These are phyloP conservation scores for Saprolegnia parasitica DNA, from an alignment of 352 stramenopile genomes.

Conservation along the genomic window DNA sequence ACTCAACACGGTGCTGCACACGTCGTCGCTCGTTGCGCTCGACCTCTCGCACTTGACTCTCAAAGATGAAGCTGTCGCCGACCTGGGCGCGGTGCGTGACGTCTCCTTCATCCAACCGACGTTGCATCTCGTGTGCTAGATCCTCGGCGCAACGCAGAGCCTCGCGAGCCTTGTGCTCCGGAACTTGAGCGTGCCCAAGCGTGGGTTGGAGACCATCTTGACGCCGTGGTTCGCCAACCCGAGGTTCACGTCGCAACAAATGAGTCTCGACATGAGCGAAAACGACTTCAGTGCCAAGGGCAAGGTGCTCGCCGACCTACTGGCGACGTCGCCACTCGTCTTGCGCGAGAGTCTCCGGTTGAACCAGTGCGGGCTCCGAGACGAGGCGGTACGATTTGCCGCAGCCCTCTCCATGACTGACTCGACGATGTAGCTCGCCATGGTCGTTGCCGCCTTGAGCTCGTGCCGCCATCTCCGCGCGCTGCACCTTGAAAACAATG, in stretches of 20 bases:
- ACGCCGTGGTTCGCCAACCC: constrained; percentile 64
- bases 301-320: constrained; percentile 37
- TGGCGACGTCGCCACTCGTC: constrained; percentile 43
- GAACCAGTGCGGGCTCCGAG: constrained; percentile 49
- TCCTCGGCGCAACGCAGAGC: constrained; percentile 59
- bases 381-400: constrained; percentile 45
- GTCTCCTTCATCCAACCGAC: not conserved
- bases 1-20: constrained; percentile 60
- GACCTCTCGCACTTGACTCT: constrained; percentile 72
- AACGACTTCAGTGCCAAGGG: constrained; percentile 58
- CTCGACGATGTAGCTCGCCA: constrained; percentile 37
- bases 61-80: constrained; percentile 42
- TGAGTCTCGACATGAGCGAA: constrained; percentile 65
- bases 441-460: constrained; percentile 57
- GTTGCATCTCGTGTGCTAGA: constrained; percentile 26
- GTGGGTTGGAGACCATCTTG: constrained; percentile 45
- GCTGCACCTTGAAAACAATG: constrained; percentile 69
- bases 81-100: constrained; percentile 35
- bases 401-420: not conserved
- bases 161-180: constrained; percentile 57
- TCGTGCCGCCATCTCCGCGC: constrained; percentile 47
- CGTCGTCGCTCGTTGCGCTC: constrained; percentile 51
- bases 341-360: constrained; percentile 46
- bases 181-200: constrained; percentile 43
- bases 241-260: constrained; percentile 32